These are phyloP conservation scores for Chenopodium berlandieri DNA, from an alignment of 148 eudicot species.

Conservation along the genomic window DNA sequence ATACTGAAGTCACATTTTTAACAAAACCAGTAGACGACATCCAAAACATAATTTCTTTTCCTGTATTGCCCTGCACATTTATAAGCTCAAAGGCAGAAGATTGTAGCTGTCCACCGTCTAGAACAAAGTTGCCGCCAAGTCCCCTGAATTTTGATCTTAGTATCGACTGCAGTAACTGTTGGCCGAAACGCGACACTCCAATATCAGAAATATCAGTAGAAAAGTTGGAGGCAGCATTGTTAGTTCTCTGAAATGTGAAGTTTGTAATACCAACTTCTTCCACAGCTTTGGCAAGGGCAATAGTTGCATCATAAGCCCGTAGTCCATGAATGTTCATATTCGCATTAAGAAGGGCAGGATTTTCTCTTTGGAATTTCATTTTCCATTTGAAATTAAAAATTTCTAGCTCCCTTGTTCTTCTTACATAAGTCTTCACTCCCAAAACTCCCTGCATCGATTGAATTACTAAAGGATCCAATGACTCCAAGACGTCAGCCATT, in stretches of 20 bases:
- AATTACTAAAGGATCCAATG: constrained; percentile 27
- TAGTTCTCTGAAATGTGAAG: constrained; percentile 25
- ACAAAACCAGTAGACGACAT: constrained; percentile 40
- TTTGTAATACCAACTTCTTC: constrained; percentile 26
- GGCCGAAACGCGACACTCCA: constrained; percentile 48
- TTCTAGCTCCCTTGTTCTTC: constrained; percentile 30
- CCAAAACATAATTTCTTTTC: constrained; percentile 56
- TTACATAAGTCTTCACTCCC: constrained; percentile 56
- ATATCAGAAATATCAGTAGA: constrained; percentile 42
- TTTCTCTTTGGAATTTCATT: constrained; percentile 31
- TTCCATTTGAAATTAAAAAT: constrained; percentile 46
- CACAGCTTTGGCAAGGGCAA: constrained; percentile 55
- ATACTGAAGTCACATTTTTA: constrained; percentile 5
- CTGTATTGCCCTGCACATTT: constrained; percentile 43
- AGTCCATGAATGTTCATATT: constrained; percentile 41
- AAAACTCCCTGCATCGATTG: constrained; percentile 66
- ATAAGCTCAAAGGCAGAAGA: constrained; percentile 37
- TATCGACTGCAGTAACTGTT: constrained; percentile 34
- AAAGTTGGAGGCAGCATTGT: not conserved
- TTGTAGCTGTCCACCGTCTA: constrained; percentile 44
- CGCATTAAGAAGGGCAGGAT: constrained; percentile 29
- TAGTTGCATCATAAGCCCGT: constrained; percentile 62
- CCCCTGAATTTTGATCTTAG: constrained; percentile 42
- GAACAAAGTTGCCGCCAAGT: constrained; percentile 50
- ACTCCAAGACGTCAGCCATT: constrained; percentile 42